These are phyloP conservation scores for Chytriomyces confervae DNA, from an alignment of 192 early-diverging fungal genomes.

Conservation along the genomic window DNA sequence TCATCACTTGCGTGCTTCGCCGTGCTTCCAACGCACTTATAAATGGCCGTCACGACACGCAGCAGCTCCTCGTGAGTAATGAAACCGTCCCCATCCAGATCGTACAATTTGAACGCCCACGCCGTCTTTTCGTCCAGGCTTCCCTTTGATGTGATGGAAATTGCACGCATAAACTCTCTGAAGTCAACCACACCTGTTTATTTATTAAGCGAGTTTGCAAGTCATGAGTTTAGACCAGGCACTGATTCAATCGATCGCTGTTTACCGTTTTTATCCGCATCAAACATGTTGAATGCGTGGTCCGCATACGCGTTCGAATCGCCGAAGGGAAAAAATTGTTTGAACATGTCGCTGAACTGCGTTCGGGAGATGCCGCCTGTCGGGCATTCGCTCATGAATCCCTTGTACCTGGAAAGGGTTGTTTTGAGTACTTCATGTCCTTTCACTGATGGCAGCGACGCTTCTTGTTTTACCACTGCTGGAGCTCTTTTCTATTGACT, in stretches of 20 bases:
- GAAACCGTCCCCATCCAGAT: conserved; percentile 86
- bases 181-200: conserved; percentile 81
- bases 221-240: neutral
- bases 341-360: conserved; percentile 92
- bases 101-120: conserved; percentile 88
- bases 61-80: conserved; percentile 91
- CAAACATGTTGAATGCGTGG: conserved; percentile 91
- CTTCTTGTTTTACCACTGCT: conserved; percentile 75
- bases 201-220: neutral
- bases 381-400: conserved; percentile 93
- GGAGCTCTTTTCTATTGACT: conserved; percentile 93
- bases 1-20: conserved; percentile 89
- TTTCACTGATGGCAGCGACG: neutral
- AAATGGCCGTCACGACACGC: conserved; percentile 91
- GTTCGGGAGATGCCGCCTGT: conserved; percentile 80
- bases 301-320: conserved; percentile 89
- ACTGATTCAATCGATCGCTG: neutral
- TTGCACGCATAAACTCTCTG: conserved; percentile 87
- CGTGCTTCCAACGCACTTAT: conserved; percentile 92
- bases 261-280: conserved; percentile 77
- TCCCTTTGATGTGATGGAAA: conserved; percentile 85
- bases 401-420: conserved; percentile 76
- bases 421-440: neutral
- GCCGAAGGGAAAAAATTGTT: conserved; percentile 97
- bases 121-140: conserved; percentile 82